Conservation (phyloP, 83 land plant genomes). For the Picea mariana region DNA sequence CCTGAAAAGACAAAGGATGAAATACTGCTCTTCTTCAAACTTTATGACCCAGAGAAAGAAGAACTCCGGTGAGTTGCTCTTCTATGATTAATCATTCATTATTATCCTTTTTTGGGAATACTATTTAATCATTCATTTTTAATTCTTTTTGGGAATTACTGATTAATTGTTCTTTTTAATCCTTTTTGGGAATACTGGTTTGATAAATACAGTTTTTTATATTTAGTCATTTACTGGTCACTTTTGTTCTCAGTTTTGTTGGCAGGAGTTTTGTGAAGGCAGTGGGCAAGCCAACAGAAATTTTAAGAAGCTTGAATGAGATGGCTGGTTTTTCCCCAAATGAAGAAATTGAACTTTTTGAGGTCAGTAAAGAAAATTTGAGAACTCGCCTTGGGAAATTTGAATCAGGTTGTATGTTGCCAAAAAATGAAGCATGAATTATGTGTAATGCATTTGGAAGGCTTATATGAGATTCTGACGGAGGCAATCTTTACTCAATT, state of each 20-base stretch:
- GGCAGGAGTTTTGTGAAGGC: slow-evolving; percentile 89
- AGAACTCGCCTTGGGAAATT: not conserved
- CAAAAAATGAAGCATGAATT: not conserved
- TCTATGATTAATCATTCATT: not conserved
- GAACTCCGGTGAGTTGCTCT: slow-evolving; percentile 67
- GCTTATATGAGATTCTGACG: too few species aligned
- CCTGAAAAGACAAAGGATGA: slow-evolving; percentile 91
- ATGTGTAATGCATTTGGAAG: not conserved
- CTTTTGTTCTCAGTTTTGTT: slow-evolving; percentile 66
- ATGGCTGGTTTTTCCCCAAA: slow-evolving; percentile 90
- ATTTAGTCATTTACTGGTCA: not conserved
- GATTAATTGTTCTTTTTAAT: too few species aligned
- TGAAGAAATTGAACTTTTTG: slow-evolving; percentile 91
- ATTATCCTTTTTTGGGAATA: not conserved
- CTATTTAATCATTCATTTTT: not conserved
- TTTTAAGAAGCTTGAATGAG: slow-evolving; percentile 73
- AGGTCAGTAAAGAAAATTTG: slow-evolving; percentile 37
- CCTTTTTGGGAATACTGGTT: too few species aligned
- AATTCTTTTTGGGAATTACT: too few species aligned
- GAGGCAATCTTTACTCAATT: not conserved
- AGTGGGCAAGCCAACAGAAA: slow-evolving; percentile 76
- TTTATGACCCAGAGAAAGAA: slow-evolving; percentile 93
- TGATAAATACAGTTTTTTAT: too few species aligned
- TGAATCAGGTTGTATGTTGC: not conserved
- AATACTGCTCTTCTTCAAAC: slow-evolving; percentile 90